phyloP scores from a whole-genome alignment of 305 asterid genomes.

The Solanum hybrid region DNA sequence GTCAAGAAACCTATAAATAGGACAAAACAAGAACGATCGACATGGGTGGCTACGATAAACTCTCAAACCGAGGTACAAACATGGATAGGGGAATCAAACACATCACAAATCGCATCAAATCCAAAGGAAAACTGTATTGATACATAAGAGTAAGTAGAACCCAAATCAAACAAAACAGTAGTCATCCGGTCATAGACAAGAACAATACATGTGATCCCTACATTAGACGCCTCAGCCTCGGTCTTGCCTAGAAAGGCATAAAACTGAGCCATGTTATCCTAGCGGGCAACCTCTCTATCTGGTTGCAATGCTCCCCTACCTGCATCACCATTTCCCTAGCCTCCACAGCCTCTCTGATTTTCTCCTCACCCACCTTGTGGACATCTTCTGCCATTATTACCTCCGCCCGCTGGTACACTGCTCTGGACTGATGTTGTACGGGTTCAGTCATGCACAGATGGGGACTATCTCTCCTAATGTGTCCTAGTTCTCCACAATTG shows the following conservation, averaged over 20 bases:
- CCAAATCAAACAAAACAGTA: background rate
- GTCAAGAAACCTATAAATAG: no score
- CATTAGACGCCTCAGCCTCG: background rate
- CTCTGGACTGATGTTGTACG: accelerated
- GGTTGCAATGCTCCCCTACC: background rate
- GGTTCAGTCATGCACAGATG: no score
- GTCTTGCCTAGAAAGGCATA: background rate
- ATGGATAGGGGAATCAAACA: background rate
- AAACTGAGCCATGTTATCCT: background rate
- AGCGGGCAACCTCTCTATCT: background rate
- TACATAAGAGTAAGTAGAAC: background rate
- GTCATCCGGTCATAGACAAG: background rate
- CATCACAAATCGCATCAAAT: no score
- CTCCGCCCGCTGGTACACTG: no score
- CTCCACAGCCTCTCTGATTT: no score
- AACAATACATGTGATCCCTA: background rate
- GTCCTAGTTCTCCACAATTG: no score
- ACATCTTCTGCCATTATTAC: no score
- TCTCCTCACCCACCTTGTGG: no score
- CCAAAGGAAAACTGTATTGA: background rate
- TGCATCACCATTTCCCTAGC: no score
- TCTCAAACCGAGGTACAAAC: background rate
- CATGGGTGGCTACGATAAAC: background rate
- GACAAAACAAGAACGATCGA: no score
- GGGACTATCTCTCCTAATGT: no score